Conservation (phyloP, 257 asterid species). For the Solanum ossicruentum region DNA sequence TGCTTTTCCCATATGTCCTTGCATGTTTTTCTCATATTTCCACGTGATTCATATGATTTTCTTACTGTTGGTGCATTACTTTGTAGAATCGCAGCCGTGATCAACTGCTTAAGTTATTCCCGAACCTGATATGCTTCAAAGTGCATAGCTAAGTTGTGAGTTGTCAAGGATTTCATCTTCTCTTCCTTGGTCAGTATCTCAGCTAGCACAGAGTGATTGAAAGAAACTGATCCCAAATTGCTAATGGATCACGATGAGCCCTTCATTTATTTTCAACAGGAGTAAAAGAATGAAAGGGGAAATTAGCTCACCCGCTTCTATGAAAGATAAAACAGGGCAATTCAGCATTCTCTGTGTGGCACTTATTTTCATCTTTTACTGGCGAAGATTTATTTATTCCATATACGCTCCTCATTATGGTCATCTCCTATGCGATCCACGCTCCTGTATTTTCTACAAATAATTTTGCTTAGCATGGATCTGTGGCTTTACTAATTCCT, state of each 20-base stretch:
- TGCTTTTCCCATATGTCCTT: neutral
- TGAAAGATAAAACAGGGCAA: neutral
- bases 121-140: constrained; percentile 68
- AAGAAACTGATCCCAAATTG: neutral
- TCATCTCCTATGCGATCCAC: neutral
- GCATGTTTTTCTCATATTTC: neutral
- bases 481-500: neutral
- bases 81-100: constrained; percentile 59
- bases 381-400: neutral
- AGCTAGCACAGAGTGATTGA: neutral
- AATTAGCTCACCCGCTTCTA: neutral
- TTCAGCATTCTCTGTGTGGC: neutral
- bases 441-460: neutral
- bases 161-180: neutral
- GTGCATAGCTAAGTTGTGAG: constrained; percentile 55
- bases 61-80: neutral
- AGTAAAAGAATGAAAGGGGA: neutral
- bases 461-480: neutral
- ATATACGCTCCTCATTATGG: neutral
- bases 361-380: neutral
- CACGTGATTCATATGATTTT: neutral
- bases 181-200: neutral
- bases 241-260: neutral
- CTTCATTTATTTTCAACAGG: neutral
- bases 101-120: constrained; percentile 62